Evolutionary conservation across 2,329 filamentous ascomycete genomes (phyloP).

Genomic region (Paraphoma sp.): DNA sequence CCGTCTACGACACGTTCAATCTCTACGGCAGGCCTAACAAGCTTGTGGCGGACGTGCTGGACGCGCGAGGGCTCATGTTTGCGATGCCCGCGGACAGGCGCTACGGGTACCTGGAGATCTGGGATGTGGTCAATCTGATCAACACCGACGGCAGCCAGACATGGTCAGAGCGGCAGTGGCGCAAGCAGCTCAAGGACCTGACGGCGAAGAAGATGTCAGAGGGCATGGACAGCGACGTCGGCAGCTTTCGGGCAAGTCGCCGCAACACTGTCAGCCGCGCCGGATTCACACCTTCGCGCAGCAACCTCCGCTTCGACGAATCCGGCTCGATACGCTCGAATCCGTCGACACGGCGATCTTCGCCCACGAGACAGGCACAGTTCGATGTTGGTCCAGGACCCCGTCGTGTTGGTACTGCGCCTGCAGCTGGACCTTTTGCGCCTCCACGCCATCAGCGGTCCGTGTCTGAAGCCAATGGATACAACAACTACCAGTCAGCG

Average conservation of each 20-base stretch:
- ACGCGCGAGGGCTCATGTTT: conserved; percentile 94
- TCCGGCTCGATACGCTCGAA: conserved; percentile 50
- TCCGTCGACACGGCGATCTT: conserved; percentile 53
- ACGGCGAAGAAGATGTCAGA: conserved; percentile 78
- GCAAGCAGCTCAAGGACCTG: conserved; percentile 84
- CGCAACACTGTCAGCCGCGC: conserved; percentile 54
- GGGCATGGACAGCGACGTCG: conserved; percentile 41
- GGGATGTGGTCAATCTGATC: conserved; percentile 84
- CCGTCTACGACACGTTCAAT: conserved; percentile 89
- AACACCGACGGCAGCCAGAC: conserved; percentile 74
- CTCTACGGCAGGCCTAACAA: conserved; percentile 89
- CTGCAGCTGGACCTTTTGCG: conserved; percentile 33
- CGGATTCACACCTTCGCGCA: conserved; percentile 44
- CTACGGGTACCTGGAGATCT: conserved; percentile 88
- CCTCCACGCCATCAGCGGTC: conserved; percentile 55
- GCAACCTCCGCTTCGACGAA: conserved; percentile 53
- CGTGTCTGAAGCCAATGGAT: conserved; percentile 56
- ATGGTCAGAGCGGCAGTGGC: conserved; percentile 91
- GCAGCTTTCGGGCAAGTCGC: conserved; percentile 46
- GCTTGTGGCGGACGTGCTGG: conserved; percentile 84
- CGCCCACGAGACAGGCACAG: conserved; percentile 43
- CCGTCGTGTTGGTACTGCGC: conserved; percentile 54
- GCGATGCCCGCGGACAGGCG: conserved; percentile 89
- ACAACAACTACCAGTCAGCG: conserved; percentile 49
- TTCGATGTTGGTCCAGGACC: conserved; percentile 37